These are phyloP conservation scores for Toxicodendron radicans DNA, from an alignment of 345 rosid species.

Conservation along the genomic window DNA sequence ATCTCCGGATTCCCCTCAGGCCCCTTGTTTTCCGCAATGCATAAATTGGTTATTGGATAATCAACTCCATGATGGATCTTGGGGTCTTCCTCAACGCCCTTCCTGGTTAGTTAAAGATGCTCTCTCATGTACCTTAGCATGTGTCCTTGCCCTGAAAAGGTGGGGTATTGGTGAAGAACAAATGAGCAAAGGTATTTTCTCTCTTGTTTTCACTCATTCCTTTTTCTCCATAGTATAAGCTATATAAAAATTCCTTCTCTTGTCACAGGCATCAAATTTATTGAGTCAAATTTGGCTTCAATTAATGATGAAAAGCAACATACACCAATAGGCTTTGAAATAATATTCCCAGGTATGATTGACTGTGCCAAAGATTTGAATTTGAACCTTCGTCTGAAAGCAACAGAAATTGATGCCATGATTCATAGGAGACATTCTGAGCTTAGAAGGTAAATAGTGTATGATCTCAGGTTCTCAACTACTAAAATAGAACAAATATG, in stretches of 20 bases:
- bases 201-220: not conserved
- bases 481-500: not conserved
- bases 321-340: slow-evolving; percentile 72
- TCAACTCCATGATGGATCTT: slow-evolving; percentile 78
- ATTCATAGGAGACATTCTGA: slow-evolving; percentile 50
- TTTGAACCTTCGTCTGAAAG: slow-evolving; percentile 57
- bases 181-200: slow-evolving; percentile 48
- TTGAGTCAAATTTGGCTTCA: slow-evolving; percentile 58
- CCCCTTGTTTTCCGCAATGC: slow-evolving; percentile 73
- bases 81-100: slow-evolving; percentile 59
- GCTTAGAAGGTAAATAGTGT: slow-evolving; percentile 47
- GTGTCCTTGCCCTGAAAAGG: slow-evolving; percentile 67
- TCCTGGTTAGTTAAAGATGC: slow-evolving; percentile 55
- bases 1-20: slow-evolving; percentile 41
- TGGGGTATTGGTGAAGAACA: slow-evolving; percentile 78
- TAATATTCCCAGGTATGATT: slow-evolving; percentile 81
- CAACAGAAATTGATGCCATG: slow-evolving; percentile 47
- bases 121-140: slow-evolving; percentile 74
- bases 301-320: slow-evolving; percentile 54
- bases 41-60: slow-evolving; percentile 70
- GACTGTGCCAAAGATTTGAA: slow-evolving; percentile 62
- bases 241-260: slow-evolving; percentile 10
- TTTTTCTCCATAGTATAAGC: slow-evolving; percentile 3
- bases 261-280: slow-evolving; percentile 65
- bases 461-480: not conserved